Evolutionary conservation across 495 filamentous ascomycete species (phyloP).

Genomic region (Xylaria grammica): DNA sequence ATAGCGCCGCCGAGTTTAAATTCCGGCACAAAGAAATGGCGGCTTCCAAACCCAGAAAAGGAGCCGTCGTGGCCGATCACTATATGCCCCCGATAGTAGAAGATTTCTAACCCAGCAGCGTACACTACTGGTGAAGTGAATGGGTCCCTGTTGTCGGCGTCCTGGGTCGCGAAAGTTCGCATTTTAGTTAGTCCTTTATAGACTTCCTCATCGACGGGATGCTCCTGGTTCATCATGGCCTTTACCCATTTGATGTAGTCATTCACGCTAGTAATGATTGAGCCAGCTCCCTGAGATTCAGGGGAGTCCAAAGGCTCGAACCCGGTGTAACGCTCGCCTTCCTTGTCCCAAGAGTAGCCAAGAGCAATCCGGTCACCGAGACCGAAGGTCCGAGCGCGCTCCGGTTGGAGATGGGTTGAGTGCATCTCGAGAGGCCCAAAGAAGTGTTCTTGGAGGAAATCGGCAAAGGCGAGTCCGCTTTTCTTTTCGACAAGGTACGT

Average conservation of each 20-base stretch:
- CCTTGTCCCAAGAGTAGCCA: slow-evolving; percentile 31
- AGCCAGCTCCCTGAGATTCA: slow-evolving; percentile 49
- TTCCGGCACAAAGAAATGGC: slow-evolving; percentile 50
- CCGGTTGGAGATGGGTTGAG: slow-evolving; percentile 47
- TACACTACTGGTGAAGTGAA: slow-evolving; percentile 35
- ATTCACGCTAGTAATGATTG: slow-evolving; percentile 55
- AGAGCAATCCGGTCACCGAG: slow-evolving; percentile 41
- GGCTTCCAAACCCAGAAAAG: slow-evolving; percentile 45
- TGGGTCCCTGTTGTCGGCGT: neutral
- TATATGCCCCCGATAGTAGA: slow-evolving; percentile 46
- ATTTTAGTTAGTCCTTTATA: slow-evolving; percentile 42
- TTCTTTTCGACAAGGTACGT: slow-evolving; percentile 47
- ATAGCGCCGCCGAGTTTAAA: slow-evolving; percentile 48
- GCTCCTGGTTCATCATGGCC: slow-evolving; percentile 33
- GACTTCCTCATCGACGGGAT: slow-evolving; percentile 41
- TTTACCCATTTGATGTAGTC: slow-evolving; percentile 58
- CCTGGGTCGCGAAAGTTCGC: slow-evolving; percentile 20
- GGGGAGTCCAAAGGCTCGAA: slow-evolving; percentile 12
- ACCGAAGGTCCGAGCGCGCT: slow-evolving; percentile 31
- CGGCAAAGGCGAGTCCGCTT: slow-evolving; percentile 44
- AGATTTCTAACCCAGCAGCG: slow-evolving; percentile 46
- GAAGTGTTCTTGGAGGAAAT: slow-evolving; percentile 49
- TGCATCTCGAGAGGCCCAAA: slow-evolving; percentile 54
- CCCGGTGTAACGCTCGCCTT: slow-evolving; percentile 8
- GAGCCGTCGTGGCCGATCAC: slow-evolving; percentile 48